These are phyloP conservation scores for Polyrhizophydium stewartii DNA, from an alignment of 371 early-diverging fungal genomes.

Conservation along the genomic window DNA sequence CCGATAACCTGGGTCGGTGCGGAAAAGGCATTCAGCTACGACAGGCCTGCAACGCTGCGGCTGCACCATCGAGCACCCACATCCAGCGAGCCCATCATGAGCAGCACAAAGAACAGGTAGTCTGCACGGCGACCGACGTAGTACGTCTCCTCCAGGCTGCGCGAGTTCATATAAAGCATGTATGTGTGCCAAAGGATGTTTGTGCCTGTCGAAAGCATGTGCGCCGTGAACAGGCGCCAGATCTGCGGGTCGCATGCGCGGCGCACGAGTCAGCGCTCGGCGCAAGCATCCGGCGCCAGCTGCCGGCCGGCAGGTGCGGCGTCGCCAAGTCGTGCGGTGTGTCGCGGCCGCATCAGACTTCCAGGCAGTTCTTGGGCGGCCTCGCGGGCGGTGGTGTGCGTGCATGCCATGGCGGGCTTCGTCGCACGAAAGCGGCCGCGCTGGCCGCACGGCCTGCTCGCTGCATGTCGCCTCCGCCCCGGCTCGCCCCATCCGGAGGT, in stretches of 20 bases:
- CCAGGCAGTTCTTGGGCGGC: no score
- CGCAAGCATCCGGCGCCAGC: conserved; percentile 74
- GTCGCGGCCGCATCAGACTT: no score
- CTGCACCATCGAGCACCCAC: conserved; percentile 10
- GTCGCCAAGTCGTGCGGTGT: not conserved
- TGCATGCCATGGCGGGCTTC: no score
- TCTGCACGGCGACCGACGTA: conserved; percentile 72
- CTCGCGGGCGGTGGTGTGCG: no score
- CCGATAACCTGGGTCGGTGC: not conserved
- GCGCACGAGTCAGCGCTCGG: conserved; percentile 7
- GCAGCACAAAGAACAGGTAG: conserved; percentile 66
- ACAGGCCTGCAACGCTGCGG: not conserved
- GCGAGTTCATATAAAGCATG: conserved; percentile 67
- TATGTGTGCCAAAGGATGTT: not conserved
- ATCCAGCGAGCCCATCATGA: conserved; percentile 38
- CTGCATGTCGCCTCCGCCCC: no score
- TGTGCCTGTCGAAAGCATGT: conserved; percentile 37
- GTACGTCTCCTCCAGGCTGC: conserved; percentile 59
- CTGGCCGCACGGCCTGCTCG: no score
- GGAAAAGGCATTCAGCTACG: not conserved
- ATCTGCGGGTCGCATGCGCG: conserved; percentile 17
- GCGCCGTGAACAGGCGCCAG: conserved; percentile 56
- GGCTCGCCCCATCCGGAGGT: no score
- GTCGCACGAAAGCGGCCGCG: no score
- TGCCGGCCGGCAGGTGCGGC: conserved; percentile 22